These are phyloP conservation scores for Mucor racemosus DNA, from an alignment of 371 early-diverging fungal genomes.

Conservation along the genomic window DNA sequence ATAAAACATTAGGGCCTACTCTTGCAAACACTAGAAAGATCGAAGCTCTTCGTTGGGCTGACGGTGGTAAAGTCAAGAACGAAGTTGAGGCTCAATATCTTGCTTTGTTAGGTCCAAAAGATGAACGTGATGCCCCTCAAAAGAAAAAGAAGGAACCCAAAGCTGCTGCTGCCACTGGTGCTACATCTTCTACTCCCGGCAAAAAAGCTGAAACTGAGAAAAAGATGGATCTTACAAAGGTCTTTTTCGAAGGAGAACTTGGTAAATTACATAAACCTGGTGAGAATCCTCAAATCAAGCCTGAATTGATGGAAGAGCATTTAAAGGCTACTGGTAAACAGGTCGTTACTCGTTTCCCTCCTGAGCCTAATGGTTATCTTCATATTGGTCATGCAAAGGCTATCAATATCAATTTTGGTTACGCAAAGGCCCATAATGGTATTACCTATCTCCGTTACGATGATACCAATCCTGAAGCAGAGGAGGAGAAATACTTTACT, in stretches of 20 bases:
- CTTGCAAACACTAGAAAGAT: constrained; percentile 75
- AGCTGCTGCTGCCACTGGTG: constrained; percentile 34
- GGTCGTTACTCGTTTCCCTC: constrained; percentile 99
- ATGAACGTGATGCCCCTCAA: constrained; percentile 87
- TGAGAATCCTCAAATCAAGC: constrained; percentile 96
- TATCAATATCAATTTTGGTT: constrained; percentile 99
- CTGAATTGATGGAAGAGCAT: constrained; percentile 91
- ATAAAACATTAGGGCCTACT: constrained; percentile 76
- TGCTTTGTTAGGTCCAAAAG: constrained; percentile 91
- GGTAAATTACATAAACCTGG: constrained; percentile 95
- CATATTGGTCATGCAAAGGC: constrained; percentile 99
- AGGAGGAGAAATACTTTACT: constrained; percentile 94
- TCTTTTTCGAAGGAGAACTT: constrained; percentile 93
- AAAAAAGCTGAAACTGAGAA: constrained; percentile 47
- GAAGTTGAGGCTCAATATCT: constrained; percentile 85
- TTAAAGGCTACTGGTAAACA: constrained; percentile 93
- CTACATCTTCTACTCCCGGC: constrained; percentile 23
- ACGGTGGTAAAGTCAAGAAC: constrained; percentile 82
- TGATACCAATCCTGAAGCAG: constrained; percentile 99
- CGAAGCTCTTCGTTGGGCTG: constrained; percentile 88
- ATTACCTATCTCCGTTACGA: constrained; percentile 97
- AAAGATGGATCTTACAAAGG: constrained; percentile 42
- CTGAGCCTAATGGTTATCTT: constrained; percentile 98
- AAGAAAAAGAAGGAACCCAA: constrained; percentile 68
- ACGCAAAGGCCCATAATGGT: constrained; percentile 94